These are phyloP conservation scores for Daldinia sp. DNA, from an alignment of 2,329 filamentous ascomycete species.

Conservation along the genomic window DNA sequence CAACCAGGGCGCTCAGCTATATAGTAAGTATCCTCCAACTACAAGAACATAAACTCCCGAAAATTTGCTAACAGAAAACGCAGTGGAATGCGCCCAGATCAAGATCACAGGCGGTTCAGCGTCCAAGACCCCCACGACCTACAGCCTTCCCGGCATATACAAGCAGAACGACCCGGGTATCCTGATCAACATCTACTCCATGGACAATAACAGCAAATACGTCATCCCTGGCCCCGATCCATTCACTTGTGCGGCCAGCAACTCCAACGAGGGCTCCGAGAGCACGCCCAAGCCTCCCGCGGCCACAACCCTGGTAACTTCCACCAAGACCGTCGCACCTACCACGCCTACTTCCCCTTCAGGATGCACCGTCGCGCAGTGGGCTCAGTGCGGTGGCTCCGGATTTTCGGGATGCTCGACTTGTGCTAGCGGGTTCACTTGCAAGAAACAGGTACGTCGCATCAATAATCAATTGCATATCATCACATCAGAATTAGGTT, in stretches of 20 bases:
- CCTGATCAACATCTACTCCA: conserved; percentile 50
- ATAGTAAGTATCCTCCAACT: conserved; percentile 40
- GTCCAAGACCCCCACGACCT: conserved; percentile 44
- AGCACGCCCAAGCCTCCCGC: conserved; percentile 13
- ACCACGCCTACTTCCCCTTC: conserved; percentile 29
- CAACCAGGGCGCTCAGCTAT: conserved; percentile 57
- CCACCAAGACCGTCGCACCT: conserved; percentile 30
- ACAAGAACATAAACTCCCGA: background rate
- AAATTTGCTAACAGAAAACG: background rate
- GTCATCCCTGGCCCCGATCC: conserved; percentile 44
- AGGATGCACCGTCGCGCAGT: conserved; percentile 29
- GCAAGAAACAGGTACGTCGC: conserved; percentile 35
- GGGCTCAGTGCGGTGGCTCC: conserved; percentile 36
- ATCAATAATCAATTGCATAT: background rate
- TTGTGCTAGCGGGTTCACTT: conserved; percentile 33
- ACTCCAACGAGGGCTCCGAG: conserved; percentile 10
- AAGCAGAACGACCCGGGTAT: conserved; percentile 50
- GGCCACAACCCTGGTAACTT: conserved; percentile 30
- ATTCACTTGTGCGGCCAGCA: conserved; percentile 36
- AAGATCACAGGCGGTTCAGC: conserved; percentile 44
- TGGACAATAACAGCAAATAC: conserved; percentile 45
- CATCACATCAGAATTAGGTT: background rate
- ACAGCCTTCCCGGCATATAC: conserved; percentile 52
- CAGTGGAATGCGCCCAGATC: conserved; percentile 56
- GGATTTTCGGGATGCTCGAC: conserved; percentile 36